These are phyloP conservation scores for Sideroxylon spinosum DNA, from an alignment of 179 eudicot species.

Conservation along the genomic window DNA sequence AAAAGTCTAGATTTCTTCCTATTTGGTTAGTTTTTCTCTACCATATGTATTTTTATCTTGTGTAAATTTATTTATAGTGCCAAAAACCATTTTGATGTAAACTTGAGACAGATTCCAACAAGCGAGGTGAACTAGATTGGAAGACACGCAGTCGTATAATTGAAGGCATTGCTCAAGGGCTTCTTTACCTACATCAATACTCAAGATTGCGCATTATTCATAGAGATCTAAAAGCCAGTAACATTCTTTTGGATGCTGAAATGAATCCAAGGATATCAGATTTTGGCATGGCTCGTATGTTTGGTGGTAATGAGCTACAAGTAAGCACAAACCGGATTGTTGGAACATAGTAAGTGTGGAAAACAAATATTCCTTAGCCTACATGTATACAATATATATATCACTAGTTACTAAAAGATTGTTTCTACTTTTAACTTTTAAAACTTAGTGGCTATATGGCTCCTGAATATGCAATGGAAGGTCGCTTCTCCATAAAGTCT, in stretches of 20 bases:
- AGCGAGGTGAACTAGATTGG: slow-evolving; percentile 11
- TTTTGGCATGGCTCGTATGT: slow-evolving; percentile 24
- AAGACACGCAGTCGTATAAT: slow-evolving; percentile 8
- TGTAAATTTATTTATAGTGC: neutral
- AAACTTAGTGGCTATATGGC: slow-evolving; percentile 9
- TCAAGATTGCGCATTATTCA: slow-evolving; percentile 19
- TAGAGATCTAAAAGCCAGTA: slow-evolving; percentile 22
- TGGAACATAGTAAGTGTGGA: too few species aligned
- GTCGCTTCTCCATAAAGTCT: slow-evolving; percentile 15
- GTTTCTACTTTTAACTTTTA: neutral
- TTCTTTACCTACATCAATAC: slow-evolving; percentile 18
- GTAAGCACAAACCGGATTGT: slow-evolving; percentile 16
- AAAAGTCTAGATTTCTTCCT: too few species aligned
- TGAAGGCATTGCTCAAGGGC: slow-evolving; percentile 24
- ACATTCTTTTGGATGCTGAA: slow-evolving; percentile 17
- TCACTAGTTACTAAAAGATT: neutral
- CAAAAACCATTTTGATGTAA: neutral
- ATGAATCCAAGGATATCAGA: slow-evolving; percentile 26
- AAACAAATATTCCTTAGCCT: too few species aligned
- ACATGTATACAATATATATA: neutral
- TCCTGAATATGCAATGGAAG: slow-evolving; percentile 19
- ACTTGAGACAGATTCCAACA: slow-evolving; percentile 14
- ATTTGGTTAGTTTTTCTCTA: too few species aligned
- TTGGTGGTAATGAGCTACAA: slow-evolving; percentile 15
- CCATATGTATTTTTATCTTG: too few species aligned